Evolutionary conservation across 345 rosid genomes (phyloP).

Genomic region (Corymbia maculata): DNA sequence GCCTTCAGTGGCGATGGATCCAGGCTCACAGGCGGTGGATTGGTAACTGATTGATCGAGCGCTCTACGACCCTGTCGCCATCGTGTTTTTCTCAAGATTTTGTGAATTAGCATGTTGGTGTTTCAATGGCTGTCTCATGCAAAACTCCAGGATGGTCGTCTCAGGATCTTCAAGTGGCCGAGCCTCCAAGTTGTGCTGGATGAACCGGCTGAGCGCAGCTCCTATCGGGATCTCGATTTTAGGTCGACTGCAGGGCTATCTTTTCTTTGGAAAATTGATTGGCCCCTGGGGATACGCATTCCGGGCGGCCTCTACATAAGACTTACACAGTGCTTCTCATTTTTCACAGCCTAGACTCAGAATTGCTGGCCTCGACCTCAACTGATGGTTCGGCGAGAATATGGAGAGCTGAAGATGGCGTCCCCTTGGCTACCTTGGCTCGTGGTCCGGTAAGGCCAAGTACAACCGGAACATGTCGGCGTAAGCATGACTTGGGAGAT

Average conservation of each 20-base stretch:
- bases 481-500: background rate
- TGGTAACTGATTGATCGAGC: background rate
- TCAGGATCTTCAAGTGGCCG: conserved; percentile 88
- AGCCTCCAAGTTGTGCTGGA: conserved; percentile 53
- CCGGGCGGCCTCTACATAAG: background rate
- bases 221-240: conserved; percentile 76
- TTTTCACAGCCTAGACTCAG: conserved; percentile 75
- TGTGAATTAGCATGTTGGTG: background rate
- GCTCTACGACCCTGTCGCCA: background rate
- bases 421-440: conserved; percentile 58
- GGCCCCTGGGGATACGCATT: background rate
- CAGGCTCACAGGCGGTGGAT: conserved; percentile 63
- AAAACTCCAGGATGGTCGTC: conserved; percentile 70
- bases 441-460: conserved; percentile 45
- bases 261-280: background rate
- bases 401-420: conserved; percentile 88
- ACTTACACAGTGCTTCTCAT: background rate
- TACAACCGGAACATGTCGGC: background rate
- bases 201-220: conserved; percentile 69
- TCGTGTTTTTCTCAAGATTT: background rate
- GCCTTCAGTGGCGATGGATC: conserved; percentile 86
- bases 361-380: conserved; percentile 78
- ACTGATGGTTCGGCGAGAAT: conserved; percentile 82
- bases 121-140: background rate
- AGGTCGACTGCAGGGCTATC: conserved; percentile 17